Base-by-base conservation (phyloP, 169 alveolate species). In the Blepharisma undulans region DNA sequence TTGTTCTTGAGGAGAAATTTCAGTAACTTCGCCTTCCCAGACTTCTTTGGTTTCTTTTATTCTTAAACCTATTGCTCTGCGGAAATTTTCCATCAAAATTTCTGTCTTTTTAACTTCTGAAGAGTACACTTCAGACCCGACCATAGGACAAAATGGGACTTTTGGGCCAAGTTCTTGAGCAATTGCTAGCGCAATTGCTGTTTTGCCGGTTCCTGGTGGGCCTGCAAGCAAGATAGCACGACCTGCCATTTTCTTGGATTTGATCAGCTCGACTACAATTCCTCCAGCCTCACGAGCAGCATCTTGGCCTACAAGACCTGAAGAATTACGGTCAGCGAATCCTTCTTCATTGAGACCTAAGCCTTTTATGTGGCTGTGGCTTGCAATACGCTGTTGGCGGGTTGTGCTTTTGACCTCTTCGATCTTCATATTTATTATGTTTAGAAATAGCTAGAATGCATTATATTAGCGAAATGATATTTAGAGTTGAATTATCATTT, bases 281-380 rank as follows among this genome's bases (percentile, higher is more conserved):
- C 99, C 99, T 2, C 99, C 99, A 4, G 99, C 99, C 96, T 99
- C 99, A 89, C 99, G 94, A 21, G 99, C 99, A 88, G 98, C 98
- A 96, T 96, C 98, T 94, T 99, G 99, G 33, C 99, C 99, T 74
- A 99, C 98, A 90, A 99, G 96, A 29, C 99, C 99, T 84, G 99
- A 97, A 1, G 97, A 78, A 16, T 96, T 95, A 61, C 95, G 97
- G 76, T 95, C 84, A 33, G 98, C 96, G 91, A 95, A 87, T 95
- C 99, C 99, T 91, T 98, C 99, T 87, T 99, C 99, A 78, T 97
- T 95, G 32, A 99, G 98, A 29, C 99, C 99, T 4, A 99, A 97
- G 78, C 99, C 99, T 97, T 99, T 99, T 89, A 99, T 98, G 95
- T 99, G 99, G 90, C 99, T 97, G 93, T 99, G 99, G 59, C 99